phyloP scores from a whole-genome alignment of 2,329 filamentous ascomycete species.

The Fonsecaea multimorphosa region DNA sequence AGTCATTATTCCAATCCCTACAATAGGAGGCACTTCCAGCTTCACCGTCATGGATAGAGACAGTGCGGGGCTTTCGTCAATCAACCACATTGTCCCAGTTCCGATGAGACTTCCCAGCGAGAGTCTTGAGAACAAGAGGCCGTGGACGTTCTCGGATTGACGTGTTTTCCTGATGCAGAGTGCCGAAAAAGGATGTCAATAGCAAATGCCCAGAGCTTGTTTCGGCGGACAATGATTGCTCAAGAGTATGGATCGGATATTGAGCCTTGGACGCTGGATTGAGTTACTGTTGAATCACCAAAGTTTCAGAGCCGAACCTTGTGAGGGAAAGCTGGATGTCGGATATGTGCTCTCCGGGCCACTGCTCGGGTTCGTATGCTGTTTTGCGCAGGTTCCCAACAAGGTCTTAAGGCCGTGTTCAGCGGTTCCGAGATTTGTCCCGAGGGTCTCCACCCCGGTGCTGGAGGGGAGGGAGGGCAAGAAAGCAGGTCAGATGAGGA shows the following conservation, averaged over 20 bases:
- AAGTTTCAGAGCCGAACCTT: background rate
- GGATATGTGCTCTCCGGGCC: background rate
- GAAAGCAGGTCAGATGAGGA: background rate
- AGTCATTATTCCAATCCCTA: slow-evolving; percentile 70
- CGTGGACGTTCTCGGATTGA: slow-evolving; percentile 48
- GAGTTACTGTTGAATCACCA: background rate
- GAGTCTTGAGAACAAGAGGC: slow-evolving; percentile 53
- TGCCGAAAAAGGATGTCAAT: background rate
- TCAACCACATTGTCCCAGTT: slow-evolving; percentile 63
- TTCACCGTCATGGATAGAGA: slow-evolving; percentile 28
- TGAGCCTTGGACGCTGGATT: slow-evolving; percentile 2
- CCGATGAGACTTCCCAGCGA: slow-evolving; percentile 68
- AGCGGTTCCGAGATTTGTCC: background rate
- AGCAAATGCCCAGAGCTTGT: background rate
- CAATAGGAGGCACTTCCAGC: slow-evolving; percentile 6
- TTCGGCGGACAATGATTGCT: background rate
- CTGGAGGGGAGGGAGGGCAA: background rate
- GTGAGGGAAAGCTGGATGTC: background rate
- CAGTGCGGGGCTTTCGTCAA: slow-evolving; percentile 53
- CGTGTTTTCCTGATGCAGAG: background rate
- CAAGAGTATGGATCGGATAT: background rate
- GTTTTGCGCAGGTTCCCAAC: background rate
- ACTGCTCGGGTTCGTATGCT: background rate
- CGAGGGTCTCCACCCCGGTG: background rate
- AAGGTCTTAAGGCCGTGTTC: background rate